Evolutionary conservation across 1,284 basidiomycete species (phyloP).

Genomic region (Bondarzewia mesenterica): DNA sequence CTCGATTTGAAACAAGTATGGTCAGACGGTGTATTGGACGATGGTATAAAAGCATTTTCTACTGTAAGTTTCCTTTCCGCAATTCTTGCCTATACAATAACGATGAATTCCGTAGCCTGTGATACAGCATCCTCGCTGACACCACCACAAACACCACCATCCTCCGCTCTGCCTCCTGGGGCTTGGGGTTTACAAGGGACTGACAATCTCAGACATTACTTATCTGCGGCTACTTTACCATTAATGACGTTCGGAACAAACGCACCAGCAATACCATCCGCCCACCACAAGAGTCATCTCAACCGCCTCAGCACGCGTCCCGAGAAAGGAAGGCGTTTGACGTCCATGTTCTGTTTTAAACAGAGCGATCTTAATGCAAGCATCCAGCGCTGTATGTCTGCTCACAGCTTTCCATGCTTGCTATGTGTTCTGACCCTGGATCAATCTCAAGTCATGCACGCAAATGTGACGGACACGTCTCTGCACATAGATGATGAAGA

Average conservation of each 20-base stretch:
- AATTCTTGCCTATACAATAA: no score
- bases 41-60: no score
- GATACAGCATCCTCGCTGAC: no score
- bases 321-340: conserved; percentile 39
- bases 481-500: neutral
- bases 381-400: conserved; percentile 8
- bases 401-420: neutral
- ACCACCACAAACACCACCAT: neutral
- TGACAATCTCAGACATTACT: conserved; percentile 36
- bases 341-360: conserved; percentile 31
- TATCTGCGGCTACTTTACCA: conserved; percentile 40
- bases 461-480: neutral
- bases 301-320: conserved; percentile 36
- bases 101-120: no score
- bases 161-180: neutral
- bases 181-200: neutral
- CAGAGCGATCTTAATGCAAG: conserved; percentile 8
- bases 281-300: conserved; percentile 35
- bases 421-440: neutral
- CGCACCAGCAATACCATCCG: conserved; percentile 29
- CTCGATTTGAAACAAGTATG: no score
- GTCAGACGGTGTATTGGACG: no score
- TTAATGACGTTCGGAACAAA: conserved; percentile 29
- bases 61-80: no score
- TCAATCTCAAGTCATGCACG: neutral